Base-by-base conservation (phyloP, 2,329 filamentous ascomycete genomes). In the Fusarium sp. region DNA sequence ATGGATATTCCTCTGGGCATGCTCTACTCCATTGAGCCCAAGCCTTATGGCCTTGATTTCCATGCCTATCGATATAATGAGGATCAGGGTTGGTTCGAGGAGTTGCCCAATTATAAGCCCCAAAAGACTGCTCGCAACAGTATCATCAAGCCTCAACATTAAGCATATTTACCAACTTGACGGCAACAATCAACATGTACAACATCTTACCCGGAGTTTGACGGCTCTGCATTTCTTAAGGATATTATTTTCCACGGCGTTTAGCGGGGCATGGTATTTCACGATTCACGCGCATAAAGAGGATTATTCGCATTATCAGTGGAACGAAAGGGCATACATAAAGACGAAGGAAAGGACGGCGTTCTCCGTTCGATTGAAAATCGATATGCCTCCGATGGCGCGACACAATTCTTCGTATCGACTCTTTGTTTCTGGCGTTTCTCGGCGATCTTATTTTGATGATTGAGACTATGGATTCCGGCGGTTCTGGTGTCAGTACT, bases 41-140 rank as follows among this genome's bases (percentile, higher is more conserved):
- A 98, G 85, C 96, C 96, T 1, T 99, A 99, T 73, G 96, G 96
- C 16, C 94, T 98, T 62, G 95, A 97, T 66, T 98, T 98, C 83
- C 95, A 97, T 79, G 95, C 94, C 1, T 99, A 97, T 84, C 89
- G 90, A 66, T 99, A 97, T 82, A 93, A 97, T 77, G 88, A 93
- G 67, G 84, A 86, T 5, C 87, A 83, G 21, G 89, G 91, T 68
- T 93, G 91, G 87, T 99, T 99, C 75, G 90, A 96, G 63, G 90
- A 96, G 77, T 82, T 97, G 47, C 92, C 91, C n/a, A 86, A 94
- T 75, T 98, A 96, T 81, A 89, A 92, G 80, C 87, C 96, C 30
- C 88, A 88, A 69, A 87, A 87, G 68, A 79, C 80, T 34, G 68
- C 78, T 28, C 77, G 79, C 25, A 76, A 77, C 57, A 78, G 68